A percentile compares a stretch with the other conserved stretches of the same genome.
Evolutionary conservation across 768 basidiomycete species (phyloP).

Genomic region (Podaxis rugospora): DNA sequence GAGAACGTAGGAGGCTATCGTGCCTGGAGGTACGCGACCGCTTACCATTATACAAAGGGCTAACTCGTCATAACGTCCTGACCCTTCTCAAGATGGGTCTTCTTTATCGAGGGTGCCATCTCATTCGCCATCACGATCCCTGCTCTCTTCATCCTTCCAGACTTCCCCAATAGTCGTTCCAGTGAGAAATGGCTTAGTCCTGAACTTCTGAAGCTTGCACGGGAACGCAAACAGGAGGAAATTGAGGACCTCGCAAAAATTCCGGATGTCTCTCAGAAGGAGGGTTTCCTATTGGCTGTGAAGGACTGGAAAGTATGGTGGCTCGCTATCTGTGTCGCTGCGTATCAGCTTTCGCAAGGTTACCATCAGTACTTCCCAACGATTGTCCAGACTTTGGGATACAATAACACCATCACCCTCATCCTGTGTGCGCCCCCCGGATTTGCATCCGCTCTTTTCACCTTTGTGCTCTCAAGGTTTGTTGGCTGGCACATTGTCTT

Average conservation of each 20-base stretch:
- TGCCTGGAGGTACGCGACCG: constrained; percentile 42
- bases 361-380: constrained; percentile 66
- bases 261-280: constrained; percentile 1
- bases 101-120: constrained; percentile 37
- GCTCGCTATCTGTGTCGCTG: constrained; percentile 46
- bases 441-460: constrained; percentile 44
- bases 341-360: constrained; percentile 41
- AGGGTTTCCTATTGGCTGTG: constrained; percentile 44
- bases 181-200: constrained; percentile 23
- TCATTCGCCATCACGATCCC: constrained; percentile 24
- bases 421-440: constrained; percentile 66
- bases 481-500: constrained; percentile 7
- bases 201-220: constrained; percentile 17
- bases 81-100: constrained; percentile 36
- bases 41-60: neutral
- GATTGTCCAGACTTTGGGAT: constrained; percentile 62
- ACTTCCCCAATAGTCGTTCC: constrained; percentile 24
- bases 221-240: constrained; percentile 47
- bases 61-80: too few species aligned
- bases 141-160: constrained; percentile 37
- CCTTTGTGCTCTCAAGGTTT: constrained; percentile 38
- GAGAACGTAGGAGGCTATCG: constrained; percentile 43
- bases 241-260: constrained; percentile 19
- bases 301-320: constrained; percentile 68
- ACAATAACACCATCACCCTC: constrained; percentile 49